phyloP scores from a whole-genome alignment of 192 early-diverging fungal species.

The Haplosporangium gracile region DNA sequence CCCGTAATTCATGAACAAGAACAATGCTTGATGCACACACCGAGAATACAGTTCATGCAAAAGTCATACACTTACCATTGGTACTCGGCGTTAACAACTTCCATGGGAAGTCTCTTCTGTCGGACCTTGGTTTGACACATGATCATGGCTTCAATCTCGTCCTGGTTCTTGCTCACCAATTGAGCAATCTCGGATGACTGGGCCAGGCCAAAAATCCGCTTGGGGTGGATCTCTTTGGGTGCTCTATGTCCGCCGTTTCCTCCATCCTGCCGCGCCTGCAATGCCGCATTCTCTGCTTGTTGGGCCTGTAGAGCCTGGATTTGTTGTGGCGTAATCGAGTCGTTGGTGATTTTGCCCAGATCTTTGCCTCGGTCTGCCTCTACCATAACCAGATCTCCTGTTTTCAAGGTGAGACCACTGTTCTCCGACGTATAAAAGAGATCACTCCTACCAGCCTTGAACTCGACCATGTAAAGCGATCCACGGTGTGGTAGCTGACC shows the following conservation, averaged over 20 bases:
- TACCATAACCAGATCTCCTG: conserved; percentile 85
- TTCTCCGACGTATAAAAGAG: conserved; percentile 80
- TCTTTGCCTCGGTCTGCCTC: conserved; percentile 94
- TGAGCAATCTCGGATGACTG: conserved; percentile 84
- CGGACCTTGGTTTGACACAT: conserved; percentile 92
- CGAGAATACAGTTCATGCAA: neutral
- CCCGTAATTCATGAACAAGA: neutral
- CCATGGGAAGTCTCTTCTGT: conserved; percentile 94
- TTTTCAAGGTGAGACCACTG: conserved; percentile 59
- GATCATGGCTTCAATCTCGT: conserved; percentile 90
- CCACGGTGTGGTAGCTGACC: conserved; percentile 60
- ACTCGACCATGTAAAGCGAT: conserved; percentile 87
- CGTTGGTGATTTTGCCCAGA: conserved; percentile 86
- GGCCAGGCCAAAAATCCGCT: conserved; percentile 90
- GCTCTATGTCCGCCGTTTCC: conserved; percentile 69
- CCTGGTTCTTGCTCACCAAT: conserved; percentile 84
- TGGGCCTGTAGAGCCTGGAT: conserved; percentile 64
- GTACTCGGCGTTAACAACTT: conserved; percentile 97
- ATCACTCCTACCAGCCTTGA: conserved; percentile 90
- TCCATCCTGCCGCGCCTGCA: conserved; percentile 57
- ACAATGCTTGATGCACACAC: neutral
- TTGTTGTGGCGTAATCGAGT: conserved; percentile 70
- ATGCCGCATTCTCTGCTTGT: conserved; percentile 52
- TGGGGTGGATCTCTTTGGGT: conserved; percentile 87
- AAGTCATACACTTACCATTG: conserved; percentile 79